Base-by-base conservation (phyloP, 768 basidiomycete species). In the Boletus subcaerulescens region DNA sequence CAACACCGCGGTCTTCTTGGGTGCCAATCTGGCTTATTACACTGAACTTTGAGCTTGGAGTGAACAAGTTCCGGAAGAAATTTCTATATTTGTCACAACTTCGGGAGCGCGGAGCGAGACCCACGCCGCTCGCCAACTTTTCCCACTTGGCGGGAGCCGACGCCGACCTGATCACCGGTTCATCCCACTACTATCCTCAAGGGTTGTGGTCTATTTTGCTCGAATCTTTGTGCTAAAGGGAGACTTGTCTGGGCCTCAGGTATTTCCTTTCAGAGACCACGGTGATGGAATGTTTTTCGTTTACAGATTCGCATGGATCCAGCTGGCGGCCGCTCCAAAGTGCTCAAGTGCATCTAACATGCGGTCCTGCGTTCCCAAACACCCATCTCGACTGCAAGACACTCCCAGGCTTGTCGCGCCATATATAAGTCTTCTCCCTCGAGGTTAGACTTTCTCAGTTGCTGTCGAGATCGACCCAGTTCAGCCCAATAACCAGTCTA, bases 351-450 rank as follows among this genome's bases (percentile, higher is more conserved):
- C 29, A 18, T 44, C 39, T 11, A 51, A 33, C 24, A 31, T 24
- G 38, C 53, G 20, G 18, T 41, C 44, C 31, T 24, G 36, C 45
- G 24, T 45, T 53, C 32, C 32, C 40, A 55, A 44, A 42, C 51
- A 26, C 29, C 31, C 39, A 41, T 47, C 39, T 35, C 38, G 22
- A 44, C 39, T 29, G 10, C 20, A 32, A 51, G 50, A 11, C 50
- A 22, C 55, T 66, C 57, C 57, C 64, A 65, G 55, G 58, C 50
- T 55, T 18, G 12, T 22, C 26, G 26, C 29, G n/a, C 44, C 52
- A 55, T 53, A 60, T 57, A 60, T 42, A 55, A 53, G 24, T 32
- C 42, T 36, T 51, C 18, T 17, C 53, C 44, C 35, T 48, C 14
- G 14, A 51, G 15, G n/a, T 38, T 41, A 38, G 43, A 24, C 33